Evolutionary conservation across 345 rosid genomes (phyloP).

Genomic region (Nasturtium officinale): DNA sequence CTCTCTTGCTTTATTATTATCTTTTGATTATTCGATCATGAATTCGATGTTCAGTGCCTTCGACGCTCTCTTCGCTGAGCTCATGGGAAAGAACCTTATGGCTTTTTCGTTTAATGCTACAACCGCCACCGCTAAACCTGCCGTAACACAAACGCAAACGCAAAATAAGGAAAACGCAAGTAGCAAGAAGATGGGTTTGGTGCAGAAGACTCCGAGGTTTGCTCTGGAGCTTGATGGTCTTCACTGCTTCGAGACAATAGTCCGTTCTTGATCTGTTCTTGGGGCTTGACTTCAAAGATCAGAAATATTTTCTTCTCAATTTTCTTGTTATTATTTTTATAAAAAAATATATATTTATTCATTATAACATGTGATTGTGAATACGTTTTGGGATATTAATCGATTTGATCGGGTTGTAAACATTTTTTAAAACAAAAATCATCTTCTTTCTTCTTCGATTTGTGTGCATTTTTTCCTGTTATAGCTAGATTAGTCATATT

Average conservation of each 20-base stretch:
- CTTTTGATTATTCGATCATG: slow-evolving; percentile 43
- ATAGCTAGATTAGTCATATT: background rate
- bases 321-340: slow-evolving; percentile 5
- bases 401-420: slow-evolving; percentile 4
- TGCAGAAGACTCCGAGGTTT: slow-evolving; percentile 47
- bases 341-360: slow-evolving; percentile 26
- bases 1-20: background rate
- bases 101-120: slow-evolving; percentile 33
- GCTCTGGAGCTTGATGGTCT: slow-evolving; percentile 71
- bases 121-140: slow-evolving; percentile 2
- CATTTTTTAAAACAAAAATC: background rate
- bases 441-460: background rate
- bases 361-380: slow-evolving; percentile 26
- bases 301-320: background rate
- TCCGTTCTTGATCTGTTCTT: slow-evolving; percentile 41
- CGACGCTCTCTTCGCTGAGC: slow-evolving; percentile 62
- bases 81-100: slow-evolving; percentile 49
- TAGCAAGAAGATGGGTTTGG: slow-evolving; percentile 21
- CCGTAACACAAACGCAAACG: slow-evolving; percentile 29
- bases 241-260: slow-evolving; percentile 71
- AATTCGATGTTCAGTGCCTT: slow-evolving; percentile 81
- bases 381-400: slow-evolving; percentile 18
- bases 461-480: background rate
- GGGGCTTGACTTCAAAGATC: slow-evolving; percentile 16
- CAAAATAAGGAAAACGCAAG: slow-evolving; percentile 38